A percentile compares a stretch with the other conserved stretches of the same genome.
These are phyloP conservation scores for Mytilinidion resinicola DNA, from an alignment of 495 filamentous ascomycete species.

Conservation along the genomic window DNA sequence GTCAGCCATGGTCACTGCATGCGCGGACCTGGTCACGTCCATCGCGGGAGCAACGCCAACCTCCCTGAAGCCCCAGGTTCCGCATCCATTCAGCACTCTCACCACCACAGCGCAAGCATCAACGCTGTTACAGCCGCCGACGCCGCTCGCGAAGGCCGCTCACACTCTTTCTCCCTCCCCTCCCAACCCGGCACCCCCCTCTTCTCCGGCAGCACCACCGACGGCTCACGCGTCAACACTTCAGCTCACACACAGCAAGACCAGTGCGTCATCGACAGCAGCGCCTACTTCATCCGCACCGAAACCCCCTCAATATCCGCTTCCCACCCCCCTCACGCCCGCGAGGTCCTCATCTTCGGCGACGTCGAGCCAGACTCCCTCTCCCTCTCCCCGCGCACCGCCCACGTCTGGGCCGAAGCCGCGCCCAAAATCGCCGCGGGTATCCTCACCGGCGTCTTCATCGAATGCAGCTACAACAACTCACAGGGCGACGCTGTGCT, in stretches of 20 bases:
- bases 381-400: conserved; percentile 73
- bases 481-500: conserved; percentile 63
- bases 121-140: background rate
- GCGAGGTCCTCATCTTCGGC: conserved; percentile 84
- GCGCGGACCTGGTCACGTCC: conserved; percentile 49
- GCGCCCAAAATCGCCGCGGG: conserved; percentile 71
- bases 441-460: conserved; percentile 71
- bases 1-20: conserved; percentile 87
- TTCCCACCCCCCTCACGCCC: conserved; percentile 14
- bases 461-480: conserved; percentile 91
- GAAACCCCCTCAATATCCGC: conserved; percentile 26
- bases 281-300: conserved; percentile 85
- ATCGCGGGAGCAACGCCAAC: conserved; percentile 33
- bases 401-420: conserved; percentile 73
- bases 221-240: background rate
- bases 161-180: conserved; percentile 19
- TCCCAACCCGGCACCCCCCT: conserved; percentile 25
- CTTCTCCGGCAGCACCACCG: conserved; percentile 4
- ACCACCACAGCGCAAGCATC: background rate
- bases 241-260: background rate
- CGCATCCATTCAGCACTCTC: background rate
- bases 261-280: conserved; percentile 57
- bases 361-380: conserved; percentile 90
- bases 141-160: conserved; percentile 20
- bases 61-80: conserved; percentile 20